Percentiles rank a stretch among this genome's conserved stretches.
These are phyloP conservation scores for Aspergillus sp. DNA, from an alignment of 2,329 filamentous ascomycete species.

Conservation along the genomic window DNA sequence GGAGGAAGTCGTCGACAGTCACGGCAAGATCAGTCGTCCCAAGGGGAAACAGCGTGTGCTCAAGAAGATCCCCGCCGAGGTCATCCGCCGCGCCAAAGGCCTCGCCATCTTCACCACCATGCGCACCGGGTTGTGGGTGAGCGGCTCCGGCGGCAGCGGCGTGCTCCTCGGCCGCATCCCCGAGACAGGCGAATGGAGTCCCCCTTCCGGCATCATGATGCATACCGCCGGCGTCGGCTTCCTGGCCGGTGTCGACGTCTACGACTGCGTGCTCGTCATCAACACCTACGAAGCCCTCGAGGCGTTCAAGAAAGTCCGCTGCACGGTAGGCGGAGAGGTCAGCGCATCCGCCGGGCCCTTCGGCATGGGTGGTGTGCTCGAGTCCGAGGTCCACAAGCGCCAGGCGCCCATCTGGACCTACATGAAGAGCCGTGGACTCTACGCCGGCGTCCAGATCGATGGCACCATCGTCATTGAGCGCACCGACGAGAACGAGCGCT, in stretches of 20 bases:
- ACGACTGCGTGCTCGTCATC: slow-evolving; percentile 91
- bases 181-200: slow-evolving; percentile 85
- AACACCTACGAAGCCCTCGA: slow-evolving; percentile 83
- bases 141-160: slow-evolving; percentile 85
- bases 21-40: slow-evolving; percentile 52
- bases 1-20: slow-evolving; percentile 25
- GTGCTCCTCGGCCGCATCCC: slow-evolving; percentile 75
- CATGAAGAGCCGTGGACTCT: slow-evolving; percentile 85
- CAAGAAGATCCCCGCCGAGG: slow-evolving; percentile 81
- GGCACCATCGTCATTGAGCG: slow-evolving; percentile 84
- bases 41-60: slow-evolving; percentile 63
- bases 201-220: slow-evolving; percentile 84
- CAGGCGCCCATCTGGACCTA: slow-evolving; percentile 78
- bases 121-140: slow-evolving; percentile 88
- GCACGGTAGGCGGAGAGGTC: slow-evolving; percentile 80
- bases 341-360: slow-evolving; percentile 75
- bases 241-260: slow-evolving; percentile 87
- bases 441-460: slow-evolving; percentile 82
- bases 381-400: slow-evolving; percentile 66
- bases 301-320: slow-evolving; percentile 74
- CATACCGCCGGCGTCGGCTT: slow-evolving; percentile 89
- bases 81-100: slow-evolving; percentile 85
- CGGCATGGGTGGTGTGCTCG: slow-evolving; percentile 70
- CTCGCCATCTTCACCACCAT: slow-evolving; percentile 94
- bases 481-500: slow-evolving; percentile 82